Conservation (phyloP, 129 eudicot species). For the Solidago caesia region DNA sequence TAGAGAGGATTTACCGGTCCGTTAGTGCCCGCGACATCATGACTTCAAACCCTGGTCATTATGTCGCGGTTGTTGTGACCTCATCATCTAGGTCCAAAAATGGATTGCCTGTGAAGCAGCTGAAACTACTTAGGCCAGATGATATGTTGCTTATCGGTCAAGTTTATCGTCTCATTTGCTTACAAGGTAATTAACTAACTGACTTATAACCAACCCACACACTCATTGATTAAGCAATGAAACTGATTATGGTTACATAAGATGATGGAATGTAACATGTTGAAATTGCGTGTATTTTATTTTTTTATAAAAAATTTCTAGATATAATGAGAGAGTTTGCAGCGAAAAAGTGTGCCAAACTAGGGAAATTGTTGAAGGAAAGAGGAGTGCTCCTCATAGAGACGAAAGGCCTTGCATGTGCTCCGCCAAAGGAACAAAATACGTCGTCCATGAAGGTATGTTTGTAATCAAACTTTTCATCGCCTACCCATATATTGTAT, state of each 20-base stretch:
- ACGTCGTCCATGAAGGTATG: slow-evolving; percentile 38
- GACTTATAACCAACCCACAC: not conserved
- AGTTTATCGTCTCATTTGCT: slow-evolving; percentile 65
- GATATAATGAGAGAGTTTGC: slow-evolving; percentile 66
- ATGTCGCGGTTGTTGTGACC: slow-evolving; percentile 48
- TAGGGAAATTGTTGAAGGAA: slow-evolving; percentile 57
- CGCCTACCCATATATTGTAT: not conserved
- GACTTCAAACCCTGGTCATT: slow-evolving; percentile 68
- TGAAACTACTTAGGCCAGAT: slow-evolving; percentile 67
- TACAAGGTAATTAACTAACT: slow-evolving; percentile 48
- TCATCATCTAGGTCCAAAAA: slow-evolving; percentile 22
- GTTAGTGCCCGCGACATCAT: slow-evolving; percentile 60
- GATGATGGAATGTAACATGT: not conserved
- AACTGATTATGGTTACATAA: not conserved
- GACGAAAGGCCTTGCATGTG: slow-evolving; percentile 20
- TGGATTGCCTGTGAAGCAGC: slow-evolving; percentile 45
- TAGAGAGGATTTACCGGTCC: slow-evolving; percentile 56
- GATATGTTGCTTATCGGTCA: slow-evolving; percentile 64
- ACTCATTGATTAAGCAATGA: not conserved
- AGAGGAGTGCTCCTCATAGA: slow-evolving; percentile 42
- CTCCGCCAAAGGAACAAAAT: not conserved
- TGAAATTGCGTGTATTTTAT: not conserved
- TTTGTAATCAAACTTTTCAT: not conserved
- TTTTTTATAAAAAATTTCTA: not conserved
- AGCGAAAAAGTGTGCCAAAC: slow-evolving; percentile 56